These are phyloP conservation scores for Gonium pectorale DNA, from an alignment of 139 green algal genomes.

Conservation along the genomic window DNA sequence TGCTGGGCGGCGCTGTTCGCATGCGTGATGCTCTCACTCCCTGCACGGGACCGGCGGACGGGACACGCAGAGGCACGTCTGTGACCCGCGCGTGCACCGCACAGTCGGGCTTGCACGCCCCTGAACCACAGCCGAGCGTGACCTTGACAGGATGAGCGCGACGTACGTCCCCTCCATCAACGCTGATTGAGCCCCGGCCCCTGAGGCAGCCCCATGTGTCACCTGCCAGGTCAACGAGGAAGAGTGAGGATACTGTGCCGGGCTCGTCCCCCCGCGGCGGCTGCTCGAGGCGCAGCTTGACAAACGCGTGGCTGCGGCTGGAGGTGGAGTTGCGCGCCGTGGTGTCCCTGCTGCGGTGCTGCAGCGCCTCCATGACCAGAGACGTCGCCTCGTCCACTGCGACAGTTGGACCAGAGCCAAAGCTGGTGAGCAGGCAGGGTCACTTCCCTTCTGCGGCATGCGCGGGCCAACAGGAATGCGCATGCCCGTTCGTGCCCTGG, in stretches of 20 bases:
- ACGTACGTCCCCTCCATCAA: too few relatives aligned
- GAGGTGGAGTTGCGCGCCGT: conserved; percentile 88
- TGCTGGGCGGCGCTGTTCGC: conserved; percentile 67
- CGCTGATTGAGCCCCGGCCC: too few relatives aligned
- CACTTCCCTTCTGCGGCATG: too few relatives aligned
- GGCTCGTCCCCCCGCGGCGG: background rate
- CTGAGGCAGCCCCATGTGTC: background rate
- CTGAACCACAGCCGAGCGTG: too few relatives aligned
- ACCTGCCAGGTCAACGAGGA: conserved; percentile 40
- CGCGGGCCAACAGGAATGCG: too few relatives aligned
- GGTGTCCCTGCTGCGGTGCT: conserved; percentile 78
- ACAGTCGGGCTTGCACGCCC: too few relatives aligned
- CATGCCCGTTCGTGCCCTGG: too few relatives aligned
- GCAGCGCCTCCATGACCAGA: conserved; percentile 8
- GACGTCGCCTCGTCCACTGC: conserved; percentile 7
- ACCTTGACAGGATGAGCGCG: too few relatives aligned
- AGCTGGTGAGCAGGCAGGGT: background rate
- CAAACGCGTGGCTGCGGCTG: conserved; percentile 86
- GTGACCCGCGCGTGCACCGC: too few relatives aligned
- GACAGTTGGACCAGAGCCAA: background rate
- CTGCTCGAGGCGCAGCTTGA: conserved; percentile 64
- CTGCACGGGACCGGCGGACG: too few relatives aligned
- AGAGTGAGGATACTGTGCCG: background rate
- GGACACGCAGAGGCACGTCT: too few relatives aligned
- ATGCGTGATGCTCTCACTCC: conserved; percentile 85